These are phyloP conservation scores for Panus rudis DNA, from an alignment of 768 basidiomycete genomes.

Conservation along the genomic window DNA sequence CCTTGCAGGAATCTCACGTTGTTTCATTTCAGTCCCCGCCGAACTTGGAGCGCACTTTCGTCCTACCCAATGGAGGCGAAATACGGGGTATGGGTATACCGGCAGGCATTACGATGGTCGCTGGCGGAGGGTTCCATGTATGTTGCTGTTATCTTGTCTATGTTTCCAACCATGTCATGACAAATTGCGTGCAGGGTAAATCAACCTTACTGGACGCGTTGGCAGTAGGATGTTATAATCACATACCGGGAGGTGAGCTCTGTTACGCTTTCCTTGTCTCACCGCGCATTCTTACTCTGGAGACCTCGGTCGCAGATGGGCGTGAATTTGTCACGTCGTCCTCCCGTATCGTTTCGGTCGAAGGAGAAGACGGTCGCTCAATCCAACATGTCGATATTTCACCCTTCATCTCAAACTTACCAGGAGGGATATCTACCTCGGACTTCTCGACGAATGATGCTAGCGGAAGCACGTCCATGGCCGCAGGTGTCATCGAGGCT, in stretches of 20 bases:
- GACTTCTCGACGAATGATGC: constrained; percentile 15
- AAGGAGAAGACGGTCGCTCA: constrained; percentile 15
- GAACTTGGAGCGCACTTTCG: constrained; percentile 5
- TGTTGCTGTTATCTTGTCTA: too few species aligned
- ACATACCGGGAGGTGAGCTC: constrained; percentile 9
- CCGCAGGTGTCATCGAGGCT: constrained; percentile 13
- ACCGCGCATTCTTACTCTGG: neutral
- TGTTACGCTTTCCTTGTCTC: neutral
- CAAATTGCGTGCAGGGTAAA: too few species aligned
- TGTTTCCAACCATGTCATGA: neutral
- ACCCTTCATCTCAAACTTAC: constrained; percentile 13
- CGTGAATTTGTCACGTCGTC: constrained; percentile 14
- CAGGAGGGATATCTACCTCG: constrained; percentile 7
- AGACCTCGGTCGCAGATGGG: constrained; percentile 8
- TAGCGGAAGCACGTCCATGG: constrained; percentile 16
- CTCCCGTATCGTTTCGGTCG: constrained; percentile 5
- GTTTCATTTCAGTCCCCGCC: constrained; percentile 9
- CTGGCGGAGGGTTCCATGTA: constrained; percentile 14
- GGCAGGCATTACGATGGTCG: constrained; percentile 13
- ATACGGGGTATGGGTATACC: constrained; percentile 12
- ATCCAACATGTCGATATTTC: constrained; percentile 13
- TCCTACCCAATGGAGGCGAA: constrained; percentile 9
- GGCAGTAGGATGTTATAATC: constrained; percentile 13
- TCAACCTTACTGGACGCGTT: constrained; percentile 13
- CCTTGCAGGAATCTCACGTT: constrained; percentile 1